Conservation (phyloP, 2,329 filamentous ascomycete species). For the Talaromyces sp. region DNA sequence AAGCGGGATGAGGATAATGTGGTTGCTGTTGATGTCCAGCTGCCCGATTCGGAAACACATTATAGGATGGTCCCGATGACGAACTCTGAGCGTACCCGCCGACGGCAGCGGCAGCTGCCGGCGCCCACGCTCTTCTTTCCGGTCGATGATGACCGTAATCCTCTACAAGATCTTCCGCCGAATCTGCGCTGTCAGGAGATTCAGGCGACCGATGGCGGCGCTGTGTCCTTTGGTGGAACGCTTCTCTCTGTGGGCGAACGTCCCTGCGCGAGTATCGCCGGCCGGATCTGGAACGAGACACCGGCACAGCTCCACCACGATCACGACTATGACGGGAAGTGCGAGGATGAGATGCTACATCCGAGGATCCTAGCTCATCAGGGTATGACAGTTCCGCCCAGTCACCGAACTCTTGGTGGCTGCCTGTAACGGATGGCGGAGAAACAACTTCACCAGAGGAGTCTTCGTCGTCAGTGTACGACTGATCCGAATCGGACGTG, state of each 20-base stretch:
- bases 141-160: constrained; percentile 44
- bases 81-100: constrained; percentile 41
- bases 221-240: constrained; percentile 36
- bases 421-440: constrained; percentile 40
- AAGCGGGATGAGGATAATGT: constrained; percentile 29
- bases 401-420: constrained; percentile 39
- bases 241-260: constrained; percentile 31
- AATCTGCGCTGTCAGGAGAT: constrained; percentile 63
- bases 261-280: constrained; percentile 42
- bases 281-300: constrained; percentile 36
- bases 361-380: constrained; percentile 49
- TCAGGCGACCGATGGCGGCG: constrained; percentile 50
- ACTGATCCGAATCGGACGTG: constrained; percentile 40
- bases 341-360: constrained; percentile 47
- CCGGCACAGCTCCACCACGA: constrained; percentile 40
- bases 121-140: constrained; percentile 36
- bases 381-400: constrained; percentile 45
- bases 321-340: constrained; percentile 41
- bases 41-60: constrained; percentile 33
- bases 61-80: constrained; percentile 42
- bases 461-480: constrained; percentile 43
- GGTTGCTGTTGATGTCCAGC: constrained; percentile 29
- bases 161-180: constrained; percentile 60
- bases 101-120: constrained; percentile 29
- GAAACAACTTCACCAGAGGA: constrained; percentile 47